These are phyloP conservation scores for Camellia granthamiana DNA, from an alignment of 148 eudicot species.

Conservation along the genomic window DNA sequence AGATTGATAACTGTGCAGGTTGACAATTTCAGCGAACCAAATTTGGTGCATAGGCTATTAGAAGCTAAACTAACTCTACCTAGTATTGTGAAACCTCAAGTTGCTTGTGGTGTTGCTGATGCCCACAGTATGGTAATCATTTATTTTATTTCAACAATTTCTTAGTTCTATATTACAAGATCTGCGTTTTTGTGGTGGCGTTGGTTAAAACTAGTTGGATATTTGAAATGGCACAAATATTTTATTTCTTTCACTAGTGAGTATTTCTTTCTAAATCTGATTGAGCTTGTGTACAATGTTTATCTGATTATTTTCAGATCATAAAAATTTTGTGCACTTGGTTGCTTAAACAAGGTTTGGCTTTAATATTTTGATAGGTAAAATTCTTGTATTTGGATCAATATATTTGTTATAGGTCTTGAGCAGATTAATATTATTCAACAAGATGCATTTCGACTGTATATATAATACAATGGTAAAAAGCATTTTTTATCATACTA, in stretches of 20 bases:
- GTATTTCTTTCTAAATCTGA: neutral
- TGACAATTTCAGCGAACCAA: constrained; percentile 56
- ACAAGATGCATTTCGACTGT: neutral
- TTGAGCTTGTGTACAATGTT: neutral
- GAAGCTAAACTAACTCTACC: constrained; percentile 71
- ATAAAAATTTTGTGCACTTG: neutral
- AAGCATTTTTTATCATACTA: no score
- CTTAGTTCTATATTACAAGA: neutral
- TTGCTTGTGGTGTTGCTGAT: constrained; percentile 93
- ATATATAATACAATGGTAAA: no score
- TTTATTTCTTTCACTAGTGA: neutral
- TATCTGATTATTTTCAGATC: neutral
- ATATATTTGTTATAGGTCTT: neutral
- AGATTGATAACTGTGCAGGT: constrained; percentile 55
- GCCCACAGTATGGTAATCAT: constrained; percentile 88
- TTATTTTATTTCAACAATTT: neutral
- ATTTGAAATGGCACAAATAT: neutral
- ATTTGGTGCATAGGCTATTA: constrained; percentile 47
- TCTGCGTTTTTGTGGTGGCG: neutral
- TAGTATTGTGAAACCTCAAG: constrained; percentile 93
- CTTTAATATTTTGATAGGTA: neutral
- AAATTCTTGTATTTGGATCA: neutral
- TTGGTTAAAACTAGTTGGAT: constrained; percentile 1
- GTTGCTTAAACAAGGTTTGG: neutral
- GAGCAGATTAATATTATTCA: neutral